A percentile compares a stretch with the other conserved stretches of the same genome.
These are phyloP conservation scores for Schoenoplectus triqueter DNA, from an alignment of 202 grass and related monocot genomes.

Conservation along the genomic window DNA sequence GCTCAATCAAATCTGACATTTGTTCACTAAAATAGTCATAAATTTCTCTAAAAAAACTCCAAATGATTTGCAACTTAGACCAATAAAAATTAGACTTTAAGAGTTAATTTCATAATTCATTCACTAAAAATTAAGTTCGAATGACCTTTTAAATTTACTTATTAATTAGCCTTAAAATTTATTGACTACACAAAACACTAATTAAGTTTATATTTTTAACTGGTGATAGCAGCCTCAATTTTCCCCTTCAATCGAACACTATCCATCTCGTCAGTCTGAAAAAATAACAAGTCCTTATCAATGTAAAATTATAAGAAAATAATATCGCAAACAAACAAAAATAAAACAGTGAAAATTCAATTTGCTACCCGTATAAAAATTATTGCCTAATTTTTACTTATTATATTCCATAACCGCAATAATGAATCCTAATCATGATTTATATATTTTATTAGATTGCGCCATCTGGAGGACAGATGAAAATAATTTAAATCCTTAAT, in stretches of 20 bases:
- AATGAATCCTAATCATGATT: not conserved
- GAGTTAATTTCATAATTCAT: no score
- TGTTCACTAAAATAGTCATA: no score
- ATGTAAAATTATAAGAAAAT: not conserved
- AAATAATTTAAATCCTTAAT: not conserved
- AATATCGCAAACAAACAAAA: not conserved
- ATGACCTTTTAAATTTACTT: no score
- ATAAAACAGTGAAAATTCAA: not conserved
- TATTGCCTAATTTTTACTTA: not conserved
- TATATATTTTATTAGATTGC: not conserved
- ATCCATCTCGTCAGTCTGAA: conserved; percentile 53
- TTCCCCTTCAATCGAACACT: conserved; percentile 41
- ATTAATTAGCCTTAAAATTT: no score
- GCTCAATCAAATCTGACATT: no score
- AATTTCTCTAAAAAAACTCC: no score
- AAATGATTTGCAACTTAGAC: no score
- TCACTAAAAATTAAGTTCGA: no score
- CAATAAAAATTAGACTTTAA: no score
- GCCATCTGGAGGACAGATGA: not conserved
- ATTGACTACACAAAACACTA: no score
- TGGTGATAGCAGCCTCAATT: conserved; percentile 38
- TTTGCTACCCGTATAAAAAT: not conserved
- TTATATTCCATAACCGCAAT: not conserved
- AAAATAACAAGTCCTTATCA: not conserved
- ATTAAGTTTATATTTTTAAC: conserved; percentile 11